Percentiles rank a stretch among this genome's conserved stretches.
phyloP scores from a whole-genome alignment of 176 grass and related monocot genomes.

The Tillandsia fasciculata region DNA sequence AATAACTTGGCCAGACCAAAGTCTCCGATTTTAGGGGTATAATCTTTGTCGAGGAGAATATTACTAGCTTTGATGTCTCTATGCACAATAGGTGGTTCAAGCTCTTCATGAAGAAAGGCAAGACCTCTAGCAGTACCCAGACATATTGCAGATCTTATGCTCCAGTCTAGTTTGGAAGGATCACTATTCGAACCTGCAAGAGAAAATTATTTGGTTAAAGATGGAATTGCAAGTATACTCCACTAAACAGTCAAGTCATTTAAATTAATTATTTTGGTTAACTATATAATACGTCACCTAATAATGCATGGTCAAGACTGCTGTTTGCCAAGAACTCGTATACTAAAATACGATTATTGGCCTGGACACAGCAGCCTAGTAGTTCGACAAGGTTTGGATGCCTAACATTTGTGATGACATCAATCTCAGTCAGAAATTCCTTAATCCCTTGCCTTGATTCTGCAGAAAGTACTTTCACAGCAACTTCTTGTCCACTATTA shows the following conservation, averaged over 20 bases:
- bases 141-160: constrained; percentile 66
- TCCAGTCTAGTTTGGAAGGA: constrained; percentile 58
- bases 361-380: constrained; percentile 79
- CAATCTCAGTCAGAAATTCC: constrained; percentile 95
- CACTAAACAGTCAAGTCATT: not conserved
- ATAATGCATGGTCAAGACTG: constrained; percentile 67
- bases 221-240: not conserved
- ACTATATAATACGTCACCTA: constrained; percentile 40
- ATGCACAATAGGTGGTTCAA: constrained; percentile 63
- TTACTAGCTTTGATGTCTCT: constrained; percentile 99
- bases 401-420: constrained; percentile 68
- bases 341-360: constrained; percentile 62
- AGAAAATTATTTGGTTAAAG: constrained; percentile 6
- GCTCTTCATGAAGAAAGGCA: constrained; percentile 73
- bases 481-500: constrained; percentile 40
- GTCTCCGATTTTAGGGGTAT: constrained; percentile 78
- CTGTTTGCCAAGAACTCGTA: constrained; percentile 78
- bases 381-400: constrained; percentile 91
- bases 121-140: constrained; percentile 57
- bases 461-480: constrained; percentile 79
- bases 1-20: constrained; percentile 94
- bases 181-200: constrained; percentile 57
- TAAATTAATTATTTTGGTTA: not conserved
- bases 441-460: constrained; percentile 81
- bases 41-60: constrained; percentile 61